Base-by-base conservation (phyloP, 2,329 filamentous ascomycete genomes). In the Cladophialophora bantiana region DNA sequence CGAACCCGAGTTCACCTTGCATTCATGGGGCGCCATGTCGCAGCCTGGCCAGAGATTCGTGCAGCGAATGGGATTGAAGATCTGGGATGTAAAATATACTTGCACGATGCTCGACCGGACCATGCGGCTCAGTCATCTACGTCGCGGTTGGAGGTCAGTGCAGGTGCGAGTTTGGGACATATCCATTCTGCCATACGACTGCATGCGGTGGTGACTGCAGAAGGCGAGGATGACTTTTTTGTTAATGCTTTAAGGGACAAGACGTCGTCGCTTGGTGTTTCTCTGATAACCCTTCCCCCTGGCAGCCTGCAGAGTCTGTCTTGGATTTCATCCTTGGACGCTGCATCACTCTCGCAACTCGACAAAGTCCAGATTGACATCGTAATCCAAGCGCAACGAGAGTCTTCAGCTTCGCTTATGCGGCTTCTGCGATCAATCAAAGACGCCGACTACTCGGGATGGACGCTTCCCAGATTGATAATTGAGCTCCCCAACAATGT, bases 1-100 rank as follows among this genome's bases (percentile, higher is more conserved):
- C 83, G 85, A 66, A 96, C 88, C 74, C 85, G 88, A 69, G 93
- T 97, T 7, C 94, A 98, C 76, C 90, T 96, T 75, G 90, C 87
- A 0, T 79, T 98, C 3, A 85, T 96, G 80, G 90, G 93, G 58
- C 85, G 90, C 66, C 90, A 89, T 67, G 85, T 89, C 12, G 85
- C 97, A 59, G 81, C 86, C 0, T 78, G 96, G 59, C 84, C 88
- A 13, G 86, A 91, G 38, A 82, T 98, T 36, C 83, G 89, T 72
- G 83, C 87, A 60, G 83, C 97, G 66, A 97, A 97, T 77, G 92
- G 93, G 36, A 85, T 97, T n/a, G 85, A 88, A 55, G 82, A 87
- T 48, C 76, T 76, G 1, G 81, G 80, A 3, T 98, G 95, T 77
- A 84, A 86, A 18, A 83, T 96, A 12, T 77, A 79, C 54, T 87